Percentiles rank a stretch among this genome's conserved stretches.
These are phyloP conservation scores for Blastocystis sp. DNA, from an alignment of 352 stramenopile species.

Conservation along the genomic window DNA sequence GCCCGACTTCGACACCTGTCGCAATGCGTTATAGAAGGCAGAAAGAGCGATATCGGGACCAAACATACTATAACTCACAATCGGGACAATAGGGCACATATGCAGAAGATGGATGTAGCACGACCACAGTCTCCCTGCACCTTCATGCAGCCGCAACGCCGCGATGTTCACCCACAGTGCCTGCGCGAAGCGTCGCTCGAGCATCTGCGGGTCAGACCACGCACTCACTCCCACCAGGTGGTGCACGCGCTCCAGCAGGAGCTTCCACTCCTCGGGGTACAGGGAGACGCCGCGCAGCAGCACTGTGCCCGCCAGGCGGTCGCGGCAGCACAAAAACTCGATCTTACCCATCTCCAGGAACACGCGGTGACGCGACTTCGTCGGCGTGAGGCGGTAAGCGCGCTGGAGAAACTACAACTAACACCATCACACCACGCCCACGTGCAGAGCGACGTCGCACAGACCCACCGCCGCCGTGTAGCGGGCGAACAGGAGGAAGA, in stretches of 20 bases:
- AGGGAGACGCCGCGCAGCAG: conserved; percentile 46
- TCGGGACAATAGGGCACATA: not conserved
- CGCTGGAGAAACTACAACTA: conserved; percentile 6
- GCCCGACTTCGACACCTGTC: conserved; percentile 41
- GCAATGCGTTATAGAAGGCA: not conserved
- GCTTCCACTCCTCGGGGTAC: conserved; percentile 38
- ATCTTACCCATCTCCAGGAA: conserved; percentile 32
- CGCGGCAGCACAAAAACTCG: conserved; percentile 5
- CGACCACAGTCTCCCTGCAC: conserved; percentile 47
- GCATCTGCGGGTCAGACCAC: not conserved
- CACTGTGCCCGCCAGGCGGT: not conserved
- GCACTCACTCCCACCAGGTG: conserved; percentile 77
- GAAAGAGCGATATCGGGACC: not conserved
- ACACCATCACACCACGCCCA: not conserved
- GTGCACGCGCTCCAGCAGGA: conserved; percentile 83
- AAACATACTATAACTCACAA: not conserved
- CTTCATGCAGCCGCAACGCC: conserved; percentile 9
- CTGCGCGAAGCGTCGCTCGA: not conserved
- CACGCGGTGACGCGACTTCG: conserved; percentile 3
- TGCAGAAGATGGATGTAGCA: conserved; percentile 36
- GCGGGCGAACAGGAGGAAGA: conserved; percentile 39
- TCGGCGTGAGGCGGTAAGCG: not conserved
- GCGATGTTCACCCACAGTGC: conserved; percentile 1
- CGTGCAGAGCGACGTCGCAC: not conserved
- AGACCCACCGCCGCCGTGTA: not conserved